These are phyloP conservation scores for Solanum gandarillasii DNA, from an alignment of 257 asterid genomes.

Conservation along the genomic window DNA sequence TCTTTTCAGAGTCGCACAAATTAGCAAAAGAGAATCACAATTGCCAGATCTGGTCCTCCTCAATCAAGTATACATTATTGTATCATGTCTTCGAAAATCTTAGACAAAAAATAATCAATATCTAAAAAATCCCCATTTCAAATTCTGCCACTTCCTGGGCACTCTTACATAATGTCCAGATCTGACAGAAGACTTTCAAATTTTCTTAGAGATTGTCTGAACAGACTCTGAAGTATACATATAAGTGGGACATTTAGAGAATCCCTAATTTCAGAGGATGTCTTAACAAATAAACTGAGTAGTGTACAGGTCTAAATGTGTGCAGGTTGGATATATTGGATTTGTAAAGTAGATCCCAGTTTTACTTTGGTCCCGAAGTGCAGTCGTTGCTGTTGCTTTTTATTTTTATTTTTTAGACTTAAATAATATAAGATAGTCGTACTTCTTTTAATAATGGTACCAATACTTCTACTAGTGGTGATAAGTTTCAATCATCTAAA, in stretches of 20 bases:
- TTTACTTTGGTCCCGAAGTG: neutral
- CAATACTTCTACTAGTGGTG: neutral
- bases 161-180: neutral
- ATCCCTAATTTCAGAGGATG: neutral
- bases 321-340: neutral
- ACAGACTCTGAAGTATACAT: neutral
- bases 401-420: neutral
- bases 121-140: neutral
- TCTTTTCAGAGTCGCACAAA: neutral
- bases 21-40: neutral
- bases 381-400: neutral
- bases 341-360: neutral
- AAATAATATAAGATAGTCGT: neutral
- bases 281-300: neutral
- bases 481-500: neutral
- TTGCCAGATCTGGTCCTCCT: neutral
- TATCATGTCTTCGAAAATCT: neutral
- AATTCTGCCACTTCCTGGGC: neutral
- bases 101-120: neutral
- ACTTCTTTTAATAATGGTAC: neutral
- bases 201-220: neutral
- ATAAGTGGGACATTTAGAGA: neutral
- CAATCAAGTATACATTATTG: neutral
- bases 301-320: neutral
- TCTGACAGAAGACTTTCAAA: neutral